Evolutionary conservation across 2,329 filamentous ascomycete genomes (phyloP), one percentile per base, ranked within the genome.

Genomic region (Didymella pomorum): DNA sequence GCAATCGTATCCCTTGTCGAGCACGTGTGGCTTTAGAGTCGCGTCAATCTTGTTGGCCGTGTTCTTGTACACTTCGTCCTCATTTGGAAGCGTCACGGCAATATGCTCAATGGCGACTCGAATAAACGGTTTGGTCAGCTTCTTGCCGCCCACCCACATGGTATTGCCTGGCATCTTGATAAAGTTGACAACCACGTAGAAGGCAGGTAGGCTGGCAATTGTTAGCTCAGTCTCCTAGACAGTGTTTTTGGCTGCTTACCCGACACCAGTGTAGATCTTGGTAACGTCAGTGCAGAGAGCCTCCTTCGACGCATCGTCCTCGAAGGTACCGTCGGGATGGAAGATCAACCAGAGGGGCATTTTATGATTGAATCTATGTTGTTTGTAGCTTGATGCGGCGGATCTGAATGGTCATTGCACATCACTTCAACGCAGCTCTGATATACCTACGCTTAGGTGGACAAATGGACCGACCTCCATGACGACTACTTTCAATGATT

Each of bases 271-370:
- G 62, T 81, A 82, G 54, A 80, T 71, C 47, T 76, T 71, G 48
- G 76, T 79, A 44, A 80, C 74, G 63, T 75, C 73, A 53, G 65
- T 55, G 31, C 71, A 65, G 2, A 80, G 52, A 20, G 71, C 67
- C 42, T 69, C 49, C 51, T 76, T 78, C 3, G 68, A 65, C 0
- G 58, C 68, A 3, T 60, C 59, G 42, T 72, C 64, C 14, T 69
- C 61, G 61, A 80, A 79, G 45, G 71, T 70, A 43, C 63, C 66
- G 0, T 67, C 60, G 1, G 77, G 71, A 62, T 80, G 77, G 66
- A 70, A 79, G 57, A 80, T 66, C 11, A 71, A 58, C 79, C 78
- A 80, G 45, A 79, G 74, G 56, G 79, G 78, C 79, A 80, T 80
- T 7, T 16, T 61, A 21, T 16, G 20, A 43, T 47, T 10, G 8